Evolutionary conservation across 768 basidiomycete species (phyloP).

Genomic region (Xerocomus spinulosus): DNA sequence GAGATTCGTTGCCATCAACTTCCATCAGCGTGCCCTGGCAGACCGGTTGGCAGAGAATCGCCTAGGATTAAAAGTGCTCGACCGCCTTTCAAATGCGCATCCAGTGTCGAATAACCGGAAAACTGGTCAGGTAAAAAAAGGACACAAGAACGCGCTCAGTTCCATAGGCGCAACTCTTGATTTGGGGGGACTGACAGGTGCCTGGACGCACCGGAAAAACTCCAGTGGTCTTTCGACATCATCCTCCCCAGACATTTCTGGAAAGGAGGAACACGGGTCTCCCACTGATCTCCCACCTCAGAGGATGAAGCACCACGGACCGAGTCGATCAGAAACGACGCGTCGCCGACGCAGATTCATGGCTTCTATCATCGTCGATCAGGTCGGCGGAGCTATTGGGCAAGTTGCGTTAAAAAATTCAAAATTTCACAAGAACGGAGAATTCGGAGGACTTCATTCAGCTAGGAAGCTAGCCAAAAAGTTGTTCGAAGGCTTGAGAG

Average conservation of each 20-base stretch:
- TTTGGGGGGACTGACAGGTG: conserved; percentile 18
- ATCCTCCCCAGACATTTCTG: neutral
- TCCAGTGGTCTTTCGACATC: conserved; percentile 4
- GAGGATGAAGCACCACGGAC: conserved; percentile 13
- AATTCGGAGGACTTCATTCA: conserved; percentile 54
- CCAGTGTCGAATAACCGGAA: conserved; percentile 35
- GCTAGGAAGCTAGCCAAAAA: conserved; percentile 66
- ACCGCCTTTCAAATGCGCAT: conserved; percentile 65
- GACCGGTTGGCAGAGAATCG: conserved; percentile 70
- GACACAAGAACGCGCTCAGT: conserved; percentile 38
- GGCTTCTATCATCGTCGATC: conserved; percentile 67
- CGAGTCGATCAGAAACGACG: conserved; percentile 31
- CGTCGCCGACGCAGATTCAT: conserved; percentile 48
- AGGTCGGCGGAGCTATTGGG: conserved; percentile 58
- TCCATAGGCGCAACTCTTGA: conserved; percentile 38
- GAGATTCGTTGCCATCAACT: conserved; percentile 75
- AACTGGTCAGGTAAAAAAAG: conserved; percentile 41
- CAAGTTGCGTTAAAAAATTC: conserved; percentile 68
- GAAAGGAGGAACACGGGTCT: conserved; percentile 13
- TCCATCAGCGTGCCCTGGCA: conserved; percentile 70
- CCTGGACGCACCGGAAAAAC: conserved; percentile 16
- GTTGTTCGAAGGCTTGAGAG: conserved; percentile 57
- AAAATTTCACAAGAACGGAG: conserved; percentile 51
- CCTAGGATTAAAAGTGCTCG: conserved; percentile 64
- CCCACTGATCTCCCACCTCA: conserved; percentile 5